Base-by-base conservation (phyloP, 768 basidiomycete genomes). In the Cubamyces sp. region DNA sequence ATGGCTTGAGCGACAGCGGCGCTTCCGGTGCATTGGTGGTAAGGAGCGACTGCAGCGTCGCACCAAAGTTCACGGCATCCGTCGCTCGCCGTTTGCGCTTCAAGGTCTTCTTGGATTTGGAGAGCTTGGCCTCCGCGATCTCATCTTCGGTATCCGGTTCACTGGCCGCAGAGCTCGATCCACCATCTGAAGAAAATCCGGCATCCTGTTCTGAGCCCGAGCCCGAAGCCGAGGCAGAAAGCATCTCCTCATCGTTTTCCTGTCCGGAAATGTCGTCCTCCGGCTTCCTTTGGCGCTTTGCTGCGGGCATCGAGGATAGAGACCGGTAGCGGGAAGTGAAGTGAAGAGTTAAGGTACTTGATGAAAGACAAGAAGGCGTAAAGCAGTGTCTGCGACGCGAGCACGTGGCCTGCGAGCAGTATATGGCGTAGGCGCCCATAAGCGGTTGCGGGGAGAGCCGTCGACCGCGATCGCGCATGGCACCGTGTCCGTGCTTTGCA, bases 61-160 rank as follows among this genome's bases (percentile, higher is more conserved):
- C 80, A 62, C 91, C 92, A 69, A 94, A 94, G 57, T 83, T 84
- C 30, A 85, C 82, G 18, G 88, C 81, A 59, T 84, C 85, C 6
- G 91, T 91, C 23, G 92, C 92, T 59, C 92, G 80, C 34, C 89
- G 82, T 80, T 93, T 94, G 68, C 92, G 84, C 74, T 94, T 94
- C 54, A 84, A 75, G 0, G 92, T 94, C 73, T 92, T 88, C 59
- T 82, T 86, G 16, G 92, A 93, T 73, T 92, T 93, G 70, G 75
- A 71, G 46, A 72, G 75, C 67, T 84, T 82, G 54, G 82, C 71
- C 3, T 75, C 76, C 16, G 79, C 80, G 51, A 91, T 84, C 70
- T 91, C 88, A 66, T 88, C 87, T 9, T 84, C 86, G 19, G 85
- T 87, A 67, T 87, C 81, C 19, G 72, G 71, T 30, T 64, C 54